phyloP scores from a whole-genome alignment of 441 rosid genomes.

The Capsella rubella region DNA sequence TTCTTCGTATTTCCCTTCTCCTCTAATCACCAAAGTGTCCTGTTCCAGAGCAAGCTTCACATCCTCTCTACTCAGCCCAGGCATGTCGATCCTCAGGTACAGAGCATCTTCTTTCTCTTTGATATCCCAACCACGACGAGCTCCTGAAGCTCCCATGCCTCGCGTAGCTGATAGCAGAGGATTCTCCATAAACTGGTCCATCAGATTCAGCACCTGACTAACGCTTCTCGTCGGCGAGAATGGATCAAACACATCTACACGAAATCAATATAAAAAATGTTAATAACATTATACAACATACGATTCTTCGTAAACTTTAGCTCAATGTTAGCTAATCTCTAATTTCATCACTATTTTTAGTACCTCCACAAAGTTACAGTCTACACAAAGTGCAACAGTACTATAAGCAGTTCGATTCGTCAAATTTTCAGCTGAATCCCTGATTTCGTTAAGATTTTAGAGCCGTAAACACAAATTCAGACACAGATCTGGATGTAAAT shows the following conservation, averaged over 20 bases:
- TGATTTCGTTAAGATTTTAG: background rate
- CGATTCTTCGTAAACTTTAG: background rate
- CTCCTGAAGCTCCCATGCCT: constrained; percentile 49
- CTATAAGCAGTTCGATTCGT: too few species aligned
- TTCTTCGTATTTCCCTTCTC: constrained; percentile 53
- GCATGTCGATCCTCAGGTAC: constrained; percentile 63
- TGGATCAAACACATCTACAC: constrained; percentile 64
- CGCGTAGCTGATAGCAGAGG: constrained; percentile 52
- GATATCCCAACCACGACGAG: constrained; percentile 65
- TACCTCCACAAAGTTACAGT: background rate
- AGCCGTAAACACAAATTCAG: background rate
- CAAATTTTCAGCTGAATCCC: background rate
- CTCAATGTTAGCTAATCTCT: background rate
- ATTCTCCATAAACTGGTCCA: constrained; percentile 64
- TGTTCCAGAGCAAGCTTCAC: constrained; percentile 67
- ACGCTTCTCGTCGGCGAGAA: constrained; percentile 64
- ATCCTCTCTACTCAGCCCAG: constrained; percentile 67
- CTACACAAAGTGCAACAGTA: too few species aligned
- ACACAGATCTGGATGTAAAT: background rate
- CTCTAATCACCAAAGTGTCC: constrained; percentile 60
- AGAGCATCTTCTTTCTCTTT: constrained; percentile 63
- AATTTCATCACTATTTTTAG: background rate
- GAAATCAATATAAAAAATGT: background rate
- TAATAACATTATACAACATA: background rate
- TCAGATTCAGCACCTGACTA: constrained; percentile 64